Evolutionary conservation across 2,329 filamentous ascomycete genomes (phyloP), one percentile per base, ranked within the genome.

Genomic region (Moelleriella libera): DNA sequence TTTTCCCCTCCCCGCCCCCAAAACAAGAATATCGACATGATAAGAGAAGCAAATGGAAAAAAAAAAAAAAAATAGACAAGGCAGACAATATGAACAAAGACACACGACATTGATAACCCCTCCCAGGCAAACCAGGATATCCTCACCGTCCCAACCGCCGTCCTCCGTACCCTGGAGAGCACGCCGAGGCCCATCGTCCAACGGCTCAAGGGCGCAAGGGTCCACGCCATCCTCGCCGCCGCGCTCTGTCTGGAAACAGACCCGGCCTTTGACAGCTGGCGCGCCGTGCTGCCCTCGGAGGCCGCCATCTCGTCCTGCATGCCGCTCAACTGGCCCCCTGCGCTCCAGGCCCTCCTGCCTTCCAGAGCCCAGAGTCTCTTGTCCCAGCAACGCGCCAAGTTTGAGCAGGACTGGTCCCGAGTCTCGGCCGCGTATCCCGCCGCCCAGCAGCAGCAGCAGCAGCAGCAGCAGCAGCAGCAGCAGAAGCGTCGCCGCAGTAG

Each of bases 221-320:
- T 84, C 28, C 87, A 94, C 55, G 82, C 80, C 30, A 74, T 87
- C 40, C 70, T 92, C 6, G 83, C 87, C n/a, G 73, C 80, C 2
- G 77, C 80, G 49, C 67, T 89, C 7, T 74, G 76, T 30, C 68
- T 82, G 31, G 70, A 80, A 48, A 60, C 62, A 1, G 60, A 68
- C 6, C 55, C 65, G 14, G 68, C 69, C 29, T 74, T 75, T 52
- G 63, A 65, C 0, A 60, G 68, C 14, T 90, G 85, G 84, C 70
- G 74, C 56, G 73, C 73, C 47, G 76, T 85, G 11, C 81, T 87
- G 67, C 87, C 88, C 0, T 74, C 71, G 0, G 62, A 64, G 2
- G 61, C 68, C 6, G 82, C 86, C 54, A 75, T 94, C 50, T 52
- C 53, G 41, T 50, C 58, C 44, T 59, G 57, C 47, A 66, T 72